Base-by-base conservation (phyloP, 2,329 filamentous ascomycete genomes). In the Trichoderma sp. region DNA sequence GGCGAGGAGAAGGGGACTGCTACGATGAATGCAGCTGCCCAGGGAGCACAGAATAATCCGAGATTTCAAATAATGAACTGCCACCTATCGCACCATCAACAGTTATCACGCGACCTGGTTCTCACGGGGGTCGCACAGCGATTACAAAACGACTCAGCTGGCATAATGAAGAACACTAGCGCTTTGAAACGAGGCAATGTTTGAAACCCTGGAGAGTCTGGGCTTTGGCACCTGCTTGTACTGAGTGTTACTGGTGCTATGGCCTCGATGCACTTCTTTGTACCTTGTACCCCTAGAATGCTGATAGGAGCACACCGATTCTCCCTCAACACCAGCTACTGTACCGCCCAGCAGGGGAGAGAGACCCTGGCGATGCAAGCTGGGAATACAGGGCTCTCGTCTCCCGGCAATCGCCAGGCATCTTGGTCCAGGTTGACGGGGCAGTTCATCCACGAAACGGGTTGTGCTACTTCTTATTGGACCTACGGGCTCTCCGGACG, bases 361-460 rank as follows among this genome's bases (percentile, higher is more conserved):
- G 36, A 53, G 39, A 60, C 57, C 66, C 66, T 21, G 57, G 57
- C 18, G 66, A 69, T 69, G 66, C 26, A 39, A 69, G 57, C 66
- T 61, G 66, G 66, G 66, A 61, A 28, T 61, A 53, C 26, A 53
- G 57, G 36, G 24, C 21, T 21, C 57, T 69, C 57, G 66, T 47
- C 57, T 61, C 39, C 43, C 66, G 66, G 66, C 66, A 53, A 69
- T 69, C 66, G 66, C 57, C 24, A 60, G 53, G 36, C 65, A 60
- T 43, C 36, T 34, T 43, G 26, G 34, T 43, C 53, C 65, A 60
- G 7, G 21, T 4, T 28, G 53, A 47, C 36, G 14, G 64, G 32
- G 65, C 34, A 60, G 14, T 34, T 68, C 36, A 60, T 60, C 56
- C 36, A 34, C 43, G 53, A 47, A 43, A 58, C 11, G 14, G 36